Base-by-base conservation (phyloP, 31 red algal genomes). In the Asparagopsis taxiformis region DNA sequence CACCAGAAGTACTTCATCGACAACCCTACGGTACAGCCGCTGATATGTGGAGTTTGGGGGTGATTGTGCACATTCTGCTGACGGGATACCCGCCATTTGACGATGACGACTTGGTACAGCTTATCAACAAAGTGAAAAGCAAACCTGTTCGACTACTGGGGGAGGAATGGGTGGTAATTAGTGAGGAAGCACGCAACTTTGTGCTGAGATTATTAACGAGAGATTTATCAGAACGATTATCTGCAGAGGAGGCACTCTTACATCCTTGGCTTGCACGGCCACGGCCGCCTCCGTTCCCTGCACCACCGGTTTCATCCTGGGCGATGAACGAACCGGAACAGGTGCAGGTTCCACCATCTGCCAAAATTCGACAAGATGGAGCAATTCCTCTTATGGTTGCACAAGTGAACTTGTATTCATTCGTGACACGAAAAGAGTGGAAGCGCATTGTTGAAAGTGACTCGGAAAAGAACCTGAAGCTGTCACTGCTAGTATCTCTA, bases 1-100 rank as follows among this genome's bases (percentile, higher is more conserved):
- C 89, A 0, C 89, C 89, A 11, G 89, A 85, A 48, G 74, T 93
- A 0, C 43, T 93, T 33, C 54, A 69, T 30, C 48, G 74, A 22
- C 28, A 77, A 59, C 89, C 89, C 39, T 93, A 93, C 59, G 89
- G 89, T 24, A 80, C 64, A 48, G 64, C 63, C 35, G 89, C 80
- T 34, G 89, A 93, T 55, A 70, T 93, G 64, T 85, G 89, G 89
- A 84, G 72, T 62, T 44, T 92, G 39, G 88, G 79, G 16, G 79
- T 92, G 41, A 92, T 92, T 68, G 64, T 66, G 8, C 79, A 84
- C 53, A 76, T 85, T 9, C 72, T 92, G 11, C 59, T 92, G 10
- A 59, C 62, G 8, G 88, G 88, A 21, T 79, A 72, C 30, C 88
- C 88, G 31, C 88, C 88, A 20, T 92, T 84, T 83, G 88, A 92